phyloP scores from a whole-genome alignment of 1,139 yeast species.

The Hyphopichia buzzinii region DNA sequence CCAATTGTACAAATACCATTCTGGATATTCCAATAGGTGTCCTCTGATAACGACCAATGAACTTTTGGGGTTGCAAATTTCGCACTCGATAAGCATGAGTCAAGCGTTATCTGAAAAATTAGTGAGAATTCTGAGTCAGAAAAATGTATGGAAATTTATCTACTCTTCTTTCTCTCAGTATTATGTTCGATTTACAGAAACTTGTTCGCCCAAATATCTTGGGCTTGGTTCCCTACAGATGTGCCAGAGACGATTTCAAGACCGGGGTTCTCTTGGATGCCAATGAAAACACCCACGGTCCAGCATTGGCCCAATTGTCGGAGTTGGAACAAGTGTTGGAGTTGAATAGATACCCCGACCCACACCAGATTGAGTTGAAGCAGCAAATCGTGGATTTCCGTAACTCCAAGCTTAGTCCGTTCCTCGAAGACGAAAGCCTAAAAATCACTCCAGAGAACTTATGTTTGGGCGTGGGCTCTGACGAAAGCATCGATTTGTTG shows the following conservation, averaged over 20 bases:
- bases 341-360: constrained; percentile 93
- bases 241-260: constrained; percentile 92
- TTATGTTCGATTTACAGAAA: constrained; percentile 55
- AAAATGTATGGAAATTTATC: not conserved
- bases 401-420: constrained; percentile 44
- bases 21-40: too few relatives aligned
- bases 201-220: constrained; percentile 83
- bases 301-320: constrained; percentile 48
- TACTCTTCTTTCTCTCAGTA: constrained; percentile 8
- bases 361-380: constrained; percentile 85
- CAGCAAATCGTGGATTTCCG: constrained; percentile 69
- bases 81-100: not conserved
- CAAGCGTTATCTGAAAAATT: not conserved
- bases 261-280: constrained; percentile 90
- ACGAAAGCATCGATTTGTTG: constrained; percentile 88
- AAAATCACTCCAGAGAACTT: constrained; percentile 63
- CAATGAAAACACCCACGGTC: constrained; percentile 93
- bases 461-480: constrained; percentile 96
- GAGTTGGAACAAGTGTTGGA: constrained; percentile 36
- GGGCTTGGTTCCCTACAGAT: constrained; percentile 81
- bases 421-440: constrained; percentile 14
- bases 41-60: too few relatives aligned
- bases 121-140: not conserved
- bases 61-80: not conserved
- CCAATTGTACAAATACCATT: too few relatives aligned